Evolutionary conservation across 139 green algal genomes (phyloP).

Genomic region (Coelastrella sp.): DNA sequence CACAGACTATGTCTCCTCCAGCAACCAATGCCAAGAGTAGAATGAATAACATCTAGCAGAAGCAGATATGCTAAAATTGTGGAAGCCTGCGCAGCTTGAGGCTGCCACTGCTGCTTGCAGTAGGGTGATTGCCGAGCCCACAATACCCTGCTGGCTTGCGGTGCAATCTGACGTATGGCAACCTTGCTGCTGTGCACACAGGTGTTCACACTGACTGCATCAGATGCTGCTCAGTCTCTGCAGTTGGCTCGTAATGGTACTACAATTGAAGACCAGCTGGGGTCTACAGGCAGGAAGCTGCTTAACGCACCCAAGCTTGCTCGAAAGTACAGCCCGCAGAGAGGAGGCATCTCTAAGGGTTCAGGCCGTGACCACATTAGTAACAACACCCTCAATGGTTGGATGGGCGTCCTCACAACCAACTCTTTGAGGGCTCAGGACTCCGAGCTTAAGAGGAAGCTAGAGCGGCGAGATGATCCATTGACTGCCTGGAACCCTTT

Average conservation of each 20-base stretch:
- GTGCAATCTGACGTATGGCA: not conserved
- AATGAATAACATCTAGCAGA: no score
- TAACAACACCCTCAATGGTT: not conserved
- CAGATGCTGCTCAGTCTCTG: not conserved
- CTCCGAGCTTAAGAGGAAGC: not conserved
- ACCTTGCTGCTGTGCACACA: not conserved
- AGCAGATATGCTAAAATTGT: no score
- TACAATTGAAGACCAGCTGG: not conserved
- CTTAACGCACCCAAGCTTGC: not conserved
- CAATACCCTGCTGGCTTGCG: no score
- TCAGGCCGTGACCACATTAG: not conserved
- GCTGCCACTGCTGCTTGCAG: not conserved
- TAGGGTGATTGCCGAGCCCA: not conserved
- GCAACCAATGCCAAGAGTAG: not conserved
- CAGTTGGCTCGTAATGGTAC: not conserved
- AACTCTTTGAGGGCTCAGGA: not conserved
- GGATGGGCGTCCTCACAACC: not conserved
- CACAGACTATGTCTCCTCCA: not conserved
- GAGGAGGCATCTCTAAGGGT: no score
- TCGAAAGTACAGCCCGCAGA: not conserved
- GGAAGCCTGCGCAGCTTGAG: not conserved
- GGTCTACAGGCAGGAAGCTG: not conserved
- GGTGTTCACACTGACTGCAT: constrained; percentile 16
- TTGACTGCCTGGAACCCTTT: not conserved
- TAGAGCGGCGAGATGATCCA: not conserved